A percentile compares a stretch with the other conserved stretches of the same genome.
phyloP scores from a whole-genome alignment of 768 basidiomycete genomes.

The Termitomyces sp. region DNA sequence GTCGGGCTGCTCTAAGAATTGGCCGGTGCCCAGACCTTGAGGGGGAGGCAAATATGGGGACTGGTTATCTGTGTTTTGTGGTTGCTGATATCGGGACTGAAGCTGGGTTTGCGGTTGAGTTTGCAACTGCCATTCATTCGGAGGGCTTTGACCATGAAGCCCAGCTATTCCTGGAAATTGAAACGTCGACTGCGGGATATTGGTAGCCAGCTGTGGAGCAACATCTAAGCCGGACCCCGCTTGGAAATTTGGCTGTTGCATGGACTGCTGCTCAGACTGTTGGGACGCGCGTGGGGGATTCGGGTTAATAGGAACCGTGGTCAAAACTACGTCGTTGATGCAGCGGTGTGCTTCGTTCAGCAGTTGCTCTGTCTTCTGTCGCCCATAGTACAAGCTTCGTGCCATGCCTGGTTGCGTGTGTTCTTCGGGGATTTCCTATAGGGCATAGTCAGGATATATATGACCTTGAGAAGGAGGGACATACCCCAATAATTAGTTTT shows the following conservation, averaged over 20 bases:
- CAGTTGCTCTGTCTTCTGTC: constrained; percentile 55
- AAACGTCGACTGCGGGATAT: constrained; percentile 1
- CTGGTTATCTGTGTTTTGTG: not conserved
- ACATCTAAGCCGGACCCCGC: not conserved
- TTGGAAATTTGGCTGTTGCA: not conserved
- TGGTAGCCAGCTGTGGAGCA: constrained; percentile 3
- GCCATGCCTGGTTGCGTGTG: constrained; percentile 75
- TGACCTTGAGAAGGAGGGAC: constrained; percentile 7
- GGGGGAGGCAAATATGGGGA: constrained; percentile 25
- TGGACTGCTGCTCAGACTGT: not conserved
- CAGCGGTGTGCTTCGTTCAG: constrained; percentile 58
- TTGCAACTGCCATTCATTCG: constrained; percentile 9
- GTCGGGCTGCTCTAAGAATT: constrained; percentile 23
- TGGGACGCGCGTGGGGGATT: constrained; percentile 1
- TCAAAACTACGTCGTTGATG: constrained; percentile 50
- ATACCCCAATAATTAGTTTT: constrained; percentile 44
- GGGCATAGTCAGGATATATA: not conserved
- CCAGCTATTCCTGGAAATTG: constrained; percentile 1
- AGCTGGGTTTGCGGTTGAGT: not conserved
- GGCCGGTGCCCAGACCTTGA: constrained; percentile 22
- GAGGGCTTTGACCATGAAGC: constrained; percentile 1
- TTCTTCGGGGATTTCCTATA: constrained; percentile 78
- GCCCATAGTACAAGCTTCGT: constrained; percentile 67
- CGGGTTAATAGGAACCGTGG: constrained; percentile 28
- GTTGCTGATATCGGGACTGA: not conserved